Evolutionary conservation across 2,329 filamentous ascomycete genomes (phyloP), one percentile per base, ranked within the genome.

Genomic region (Colletotrichum endophyticum): DNA sequence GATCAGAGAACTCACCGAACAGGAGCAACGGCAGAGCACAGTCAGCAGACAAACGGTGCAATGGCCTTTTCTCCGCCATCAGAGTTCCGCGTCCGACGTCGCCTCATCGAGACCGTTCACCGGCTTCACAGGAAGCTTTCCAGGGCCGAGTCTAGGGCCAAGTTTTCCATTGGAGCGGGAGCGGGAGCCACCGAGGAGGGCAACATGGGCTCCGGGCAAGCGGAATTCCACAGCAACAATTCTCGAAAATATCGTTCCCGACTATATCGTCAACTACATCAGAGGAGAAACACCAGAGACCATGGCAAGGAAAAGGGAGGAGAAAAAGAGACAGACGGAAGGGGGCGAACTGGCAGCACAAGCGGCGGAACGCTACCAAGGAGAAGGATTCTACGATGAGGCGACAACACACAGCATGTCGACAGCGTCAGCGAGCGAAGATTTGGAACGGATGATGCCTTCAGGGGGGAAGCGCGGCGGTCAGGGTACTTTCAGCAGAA

Each of bases 191-290:
- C 57, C 70, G 25, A 69, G 77, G 39, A 71, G 77, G 66, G 73
- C 76, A 16, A 78, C 77, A 25, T 78, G 77, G 77, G 76, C 77
- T 16, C 72, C 67, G 25, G 76, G 73, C 28, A 78, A 78, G 64
- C 77, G 73, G 12, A 73, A 77, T 27, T 78, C 76, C n/a, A 72
- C 77, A 11, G 44, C 56, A 13, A 78, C 76, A 4, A 36, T 78
- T 7, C 70, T 78, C 32, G 77, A 78, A 32, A 86, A 87, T 70
- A 84, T 91, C 36, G 86, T 91, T 19, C 89, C 89, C 11, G 89
- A 91, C 81, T 91, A 91, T 78, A 87, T 91, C 56, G 84, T 89
- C 77, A 88, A 90, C 81, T 91, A 88, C 80, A 85, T 91, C 77
- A 87, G 89, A 56, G 89, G 89, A 62, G 89, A 91, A 81, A 91